Evolutionary conservation across 2,329 filamentous ascomycete species (phyloP).

Genomic region (Botrytis deweyae): DNA sequence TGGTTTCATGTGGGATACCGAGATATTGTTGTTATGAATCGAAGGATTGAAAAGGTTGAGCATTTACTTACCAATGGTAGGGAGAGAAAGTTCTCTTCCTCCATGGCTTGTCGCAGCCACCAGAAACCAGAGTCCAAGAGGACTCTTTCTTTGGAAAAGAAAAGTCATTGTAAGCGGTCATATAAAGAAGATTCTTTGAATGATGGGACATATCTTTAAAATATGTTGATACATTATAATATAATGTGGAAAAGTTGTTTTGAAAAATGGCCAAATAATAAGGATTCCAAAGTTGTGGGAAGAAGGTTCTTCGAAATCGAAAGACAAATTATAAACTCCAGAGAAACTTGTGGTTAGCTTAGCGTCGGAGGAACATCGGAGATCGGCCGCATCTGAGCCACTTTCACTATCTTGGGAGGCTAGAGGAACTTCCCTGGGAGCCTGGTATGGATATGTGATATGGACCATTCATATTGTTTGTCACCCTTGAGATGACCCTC

Average conservation of each 20-base stretch:
- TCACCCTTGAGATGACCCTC: neutral
- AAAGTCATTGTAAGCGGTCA: conserved; percentile 4
- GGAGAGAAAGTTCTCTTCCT: neutral
- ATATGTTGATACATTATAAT: neutral
- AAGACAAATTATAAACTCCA: neutral
- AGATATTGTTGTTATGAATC: neutral
- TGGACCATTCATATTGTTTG: neutral
- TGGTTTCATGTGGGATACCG: neutral
- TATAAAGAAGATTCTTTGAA: neutral
- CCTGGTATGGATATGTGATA: neutral
- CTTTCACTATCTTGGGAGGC: neutral
- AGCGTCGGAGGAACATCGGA: neutral
- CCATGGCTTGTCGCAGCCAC: neutral
- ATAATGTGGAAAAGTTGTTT: neutral
- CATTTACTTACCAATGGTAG: neutral
- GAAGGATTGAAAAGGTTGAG: neutral
- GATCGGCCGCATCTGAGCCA: neutral
- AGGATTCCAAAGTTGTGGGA: neutral
- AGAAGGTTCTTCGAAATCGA: neutral
- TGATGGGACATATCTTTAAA: conserved; percentile 3
- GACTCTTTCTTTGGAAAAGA: neutral
- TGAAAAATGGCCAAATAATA: too few species aligned
- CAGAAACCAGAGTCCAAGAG: neutral
- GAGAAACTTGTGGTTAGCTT: neutral
- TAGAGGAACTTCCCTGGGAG: too few species aligned